These are phyloP conservation scores for Suillus luteus DNA, from an alignment of 768 basidiomycete genomes.

Conservation along the genomic window DNA sequence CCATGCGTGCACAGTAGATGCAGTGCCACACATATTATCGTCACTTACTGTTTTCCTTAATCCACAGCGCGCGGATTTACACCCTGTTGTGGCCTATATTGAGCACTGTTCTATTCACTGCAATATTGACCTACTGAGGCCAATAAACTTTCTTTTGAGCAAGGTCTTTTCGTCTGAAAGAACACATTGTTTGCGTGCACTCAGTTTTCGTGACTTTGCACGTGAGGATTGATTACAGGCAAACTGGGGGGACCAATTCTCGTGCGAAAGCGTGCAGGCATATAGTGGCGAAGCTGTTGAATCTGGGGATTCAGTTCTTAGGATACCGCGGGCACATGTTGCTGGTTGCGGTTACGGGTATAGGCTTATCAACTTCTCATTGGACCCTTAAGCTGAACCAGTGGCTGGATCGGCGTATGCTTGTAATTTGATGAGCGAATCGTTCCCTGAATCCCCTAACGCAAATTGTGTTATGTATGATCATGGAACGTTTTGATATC, in stretches of 20 bases:
- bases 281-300: not conserved
- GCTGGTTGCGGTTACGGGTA: not conserved
- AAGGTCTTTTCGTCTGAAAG: not conserved
- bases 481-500: not conserved
- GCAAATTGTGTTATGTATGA: not conserved
- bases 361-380: not conserved
- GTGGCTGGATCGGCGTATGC: not conserved
- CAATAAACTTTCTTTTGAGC: not conserved
- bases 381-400: not conserved
- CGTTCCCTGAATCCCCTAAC: not conserved
- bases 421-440: not conserved
- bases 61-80: slow-evolving; percentile 17
- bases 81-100: not conserved
- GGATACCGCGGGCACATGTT: not conserved
- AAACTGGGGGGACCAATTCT: not conserved
- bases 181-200: not conserved
- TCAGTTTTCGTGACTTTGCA: not conserved
- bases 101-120: slow-evolving; percentile 6
- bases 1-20: slow-evolving; percentile 25
- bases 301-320: not conserved
- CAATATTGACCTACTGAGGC: not conserved
- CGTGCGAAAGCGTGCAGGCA: not conserved
- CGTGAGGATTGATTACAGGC: not conserved
- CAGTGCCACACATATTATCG: slow-evolving; percentile 23
- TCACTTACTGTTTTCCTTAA: slow-evolving; percentile 23